A percentile compares a stretch with the other conserved stretches of the same genome.
phyloP scores from a whole-genome alignment of 768 basidiomycete species.

The Russula abietina region DNA sequence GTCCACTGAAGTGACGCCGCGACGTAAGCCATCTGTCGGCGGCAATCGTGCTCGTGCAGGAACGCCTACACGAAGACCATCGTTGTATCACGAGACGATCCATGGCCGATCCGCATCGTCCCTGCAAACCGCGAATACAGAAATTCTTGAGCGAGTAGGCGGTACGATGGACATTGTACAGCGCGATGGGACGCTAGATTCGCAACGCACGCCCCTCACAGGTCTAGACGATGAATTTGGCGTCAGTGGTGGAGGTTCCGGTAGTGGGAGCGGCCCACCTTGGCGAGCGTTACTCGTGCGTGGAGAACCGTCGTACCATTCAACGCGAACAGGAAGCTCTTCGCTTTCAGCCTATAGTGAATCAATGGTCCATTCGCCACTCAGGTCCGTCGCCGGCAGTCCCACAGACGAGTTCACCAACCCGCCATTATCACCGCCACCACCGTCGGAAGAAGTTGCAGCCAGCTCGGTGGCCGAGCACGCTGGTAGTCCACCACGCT shows the following conservation, averaged over 20 bases:
- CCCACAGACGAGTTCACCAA: neutral
- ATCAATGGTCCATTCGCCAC: neutral
- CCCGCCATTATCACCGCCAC: neutral
- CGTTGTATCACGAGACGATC: slow-evolving; percentile 26
- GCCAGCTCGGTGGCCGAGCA: neutral
- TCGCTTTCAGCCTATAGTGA: no score
- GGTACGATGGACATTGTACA: slow-evolving; percentile 68
- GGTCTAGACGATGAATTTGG: slow-evolving; percentile 13
- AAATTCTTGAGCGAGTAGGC: slow-evolving; percentile 58
- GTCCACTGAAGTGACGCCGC: slow-evolving; percentile 12
- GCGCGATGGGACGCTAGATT: slow-evolving; percentile 28
- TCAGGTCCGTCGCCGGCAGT: neutral
- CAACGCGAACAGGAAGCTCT: slow-evolving; percentile 7
- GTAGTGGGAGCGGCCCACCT: neutral
- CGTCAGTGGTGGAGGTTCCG: neutral
- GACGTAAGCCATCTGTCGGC: slow-evolving; percentile 12
- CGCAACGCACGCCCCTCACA: slow-evolving; percentile 1
- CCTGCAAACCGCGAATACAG: slow-evolving; percentile 64
- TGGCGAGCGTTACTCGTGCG: slow-evolving; percentile 6
- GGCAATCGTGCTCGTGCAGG: slow-evolving; percentile 1
- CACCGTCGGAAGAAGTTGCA: neutral
- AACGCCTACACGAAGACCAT: slow-evolving; percentile 17
- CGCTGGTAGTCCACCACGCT: neutral
- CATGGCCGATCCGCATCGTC: slow-evolving; percentile 39
- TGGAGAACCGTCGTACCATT: slow-evolving; percentile 9